Evolutionary conservation across 345 rosid genomes (phyloP).

Genomic region (Viola odorata): DNA sequence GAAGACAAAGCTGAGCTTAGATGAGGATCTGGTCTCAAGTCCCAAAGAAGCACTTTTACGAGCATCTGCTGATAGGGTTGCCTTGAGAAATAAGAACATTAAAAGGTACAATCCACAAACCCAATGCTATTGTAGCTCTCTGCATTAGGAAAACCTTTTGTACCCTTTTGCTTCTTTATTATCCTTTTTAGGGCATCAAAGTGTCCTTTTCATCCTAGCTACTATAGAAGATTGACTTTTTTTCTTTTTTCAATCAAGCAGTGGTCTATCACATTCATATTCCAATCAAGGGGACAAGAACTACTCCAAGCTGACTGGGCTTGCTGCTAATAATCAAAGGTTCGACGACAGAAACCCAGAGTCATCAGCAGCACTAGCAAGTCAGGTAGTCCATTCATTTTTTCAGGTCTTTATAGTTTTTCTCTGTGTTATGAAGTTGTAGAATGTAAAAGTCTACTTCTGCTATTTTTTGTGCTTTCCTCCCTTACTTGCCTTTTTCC

Average conservation of each 20-base stretch:
- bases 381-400: conserved; percentile 39
- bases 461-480: conserved; percentile 2
- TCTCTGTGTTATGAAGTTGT: conserved; percentile 1
- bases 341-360: conserved; percentile 47
- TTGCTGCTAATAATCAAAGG: conserved; percentile 32
- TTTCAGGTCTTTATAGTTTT: background rate
- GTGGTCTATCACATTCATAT: conserved; percentile 88
- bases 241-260: conserved; percentile 26
- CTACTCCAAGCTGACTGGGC: conserved; percentile 44
- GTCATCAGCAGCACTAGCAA: conserved; percentile 32
- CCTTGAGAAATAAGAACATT: conserved; percentile 61
- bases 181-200: background rate
- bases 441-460: conserved; percentile 1
- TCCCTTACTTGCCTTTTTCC: background rate
- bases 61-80: conserved; percentile 66
- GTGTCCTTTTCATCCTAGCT: too few relatives aligned
- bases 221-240: conserved; percentile 6
- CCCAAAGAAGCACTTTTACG: conserved; percentile 71
- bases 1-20: conserved; percentile 85
- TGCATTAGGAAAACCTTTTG: background rate
- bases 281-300: conserved; percentile 72
- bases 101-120: conserved; percentile 46
- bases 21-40: conserved; percentile 77
- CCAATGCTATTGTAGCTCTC: background rate
- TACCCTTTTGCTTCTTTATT: background rate